Evolutionary conservation across 805 yeast species (phyloP), one percentile per base, ranked within the genome.

Genomic region (Limtongia smithiae): DNA sequence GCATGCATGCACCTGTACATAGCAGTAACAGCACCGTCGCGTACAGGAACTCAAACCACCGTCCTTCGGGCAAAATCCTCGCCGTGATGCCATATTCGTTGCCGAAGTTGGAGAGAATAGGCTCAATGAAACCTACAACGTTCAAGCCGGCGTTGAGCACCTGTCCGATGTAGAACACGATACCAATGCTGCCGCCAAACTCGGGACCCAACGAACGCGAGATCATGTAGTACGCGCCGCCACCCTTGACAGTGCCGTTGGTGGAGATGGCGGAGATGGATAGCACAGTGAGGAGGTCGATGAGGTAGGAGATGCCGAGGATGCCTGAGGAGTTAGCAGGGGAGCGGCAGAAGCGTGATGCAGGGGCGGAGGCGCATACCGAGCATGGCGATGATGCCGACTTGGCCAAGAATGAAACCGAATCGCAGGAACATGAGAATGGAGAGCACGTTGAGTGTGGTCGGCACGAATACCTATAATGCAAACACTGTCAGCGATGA

Each of bases 201-300:
- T 93, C 99, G 3, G 97, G 96, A 0, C 99, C 99, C 53, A 93
- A 71, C 30, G 95, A 83, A 58, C 99, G 75, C 30, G 95, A 85
- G 51, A 93, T 88, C 97, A 93, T 93, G 62, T 89, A 93, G 65
- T 93, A 93, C 0, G 97, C 97, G 41, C 99, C 99, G 14, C 99
- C 99, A 12, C 97, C 97, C 59, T 89, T 79, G 2, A 93, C 97
- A 0, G 95, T 88, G 20, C 99, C 99, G 64, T 93, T 93, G 1
- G 99, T 93, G 1, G 97, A 88, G 53, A 93, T 93, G 1, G 98
- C 98, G 47, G 95, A 85, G 50, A 93, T 82, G 18, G 96, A 86
- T 58, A 93, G 68, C 0, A 95, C 87, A 0, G 98, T 93, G 48
- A 93, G 71, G 4, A 88, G 71, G 64, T 91, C 84, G 55, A 93